A percentile compares a stretch with the other conserved stretches of the same genome.
Evolutionary conservation across 768 basidiomycete species (phyloP).

Genomic region (Lentinus tigrinus): DNA sequence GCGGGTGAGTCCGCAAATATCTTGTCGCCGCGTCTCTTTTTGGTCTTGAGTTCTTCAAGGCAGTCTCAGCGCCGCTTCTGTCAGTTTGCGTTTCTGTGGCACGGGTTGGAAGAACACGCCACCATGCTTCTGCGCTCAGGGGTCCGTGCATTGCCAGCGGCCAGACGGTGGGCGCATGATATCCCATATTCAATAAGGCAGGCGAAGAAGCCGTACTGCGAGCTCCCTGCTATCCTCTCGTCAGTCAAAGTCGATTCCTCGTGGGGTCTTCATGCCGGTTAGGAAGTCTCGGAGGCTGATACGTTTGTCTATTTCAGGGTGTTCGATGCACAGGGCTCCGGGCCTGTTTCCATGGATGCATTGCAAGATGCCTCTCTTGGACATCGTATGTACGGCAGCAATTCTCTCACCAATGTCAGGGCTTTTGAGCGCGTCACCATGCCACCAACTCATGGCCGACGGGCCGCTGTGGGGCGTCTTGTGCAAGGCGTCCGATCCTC

Average conservation of each 20-base stretch:
- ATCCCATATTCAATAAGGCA: neutral
- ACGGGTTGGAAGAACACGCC: neutral
- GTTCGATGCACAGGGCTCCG: neutral
- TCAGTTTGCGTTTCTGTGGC: neutral
- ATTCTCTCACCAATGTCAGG: conserved; percentile 14
- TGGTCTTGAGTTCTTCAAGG: neutral
- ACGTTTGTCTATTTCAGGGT: neutral
- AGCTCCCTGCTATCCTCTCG: neutral
- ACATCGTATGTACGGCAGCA: no score
- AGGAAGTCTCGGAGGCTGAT: neutral
- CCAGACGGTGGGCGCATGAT: neutral
- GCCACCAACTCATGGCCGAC: conserved; percentile 14
- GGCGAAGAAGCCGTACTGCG: neutral
- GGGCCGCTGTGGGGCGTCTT: neutral
- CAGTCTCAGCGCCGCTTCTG: neutral
- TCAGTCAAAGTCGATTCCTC: neutral
- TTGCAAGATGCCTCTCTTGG: neutral
- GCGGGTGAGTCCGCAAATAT: neutral
- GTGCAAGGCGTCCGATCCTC: conserved; percentile 7
- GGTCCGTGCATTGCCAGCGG: neutral
- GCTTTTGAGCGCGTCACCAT: conserved; percentile 7
- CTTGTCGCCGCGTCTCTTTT: neutral
- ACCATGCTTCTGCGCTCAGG: neutral
- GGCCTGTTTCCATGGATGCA: neutral
- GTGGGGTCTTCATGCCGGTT: neutral